These are phyloP conservation scores for Austroboletus eburneus DNA, from an alignment of 768 basidiomycete genomes.

Conservation along the genomic window DNA sequence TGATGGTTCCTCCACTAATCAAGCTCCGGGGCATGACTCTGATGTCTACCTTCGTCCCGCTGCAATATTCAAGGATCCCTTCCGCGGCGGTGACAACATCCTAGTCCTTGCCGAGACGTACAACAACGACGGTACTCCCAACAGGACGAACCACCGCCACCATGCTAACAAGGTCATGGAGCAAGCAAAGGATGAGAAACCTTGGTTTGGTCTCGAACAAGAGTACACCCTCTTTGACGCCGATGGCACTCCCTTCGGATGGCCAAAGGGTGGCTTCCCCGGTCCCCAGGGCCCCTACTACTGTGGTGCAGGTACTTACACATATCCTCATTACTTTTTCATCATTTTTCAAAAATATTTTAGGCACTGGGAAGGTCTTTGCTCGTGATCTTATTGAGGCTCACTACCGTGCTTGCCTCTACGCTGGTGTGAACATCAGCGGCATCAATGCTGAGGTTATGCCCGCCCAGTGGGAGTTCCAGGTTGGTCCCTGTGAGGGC, in stretches of 20 bases:
- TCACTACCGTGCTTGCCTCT: constrained; percentile 96
- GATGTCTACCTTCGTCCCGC: constrained; percentile 98
- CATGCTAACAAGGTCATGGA: constrained; percentile 96
- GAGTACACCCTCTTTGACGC: constrained; percentile 97
- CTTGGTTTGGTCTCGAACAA: constrained; percentile 99
- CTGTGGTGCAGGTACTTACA: constrained; percentile 83
- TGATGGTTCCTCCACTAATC: constrained; percentile 96
- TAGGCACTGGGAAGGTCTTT: constrained; percentile 95
- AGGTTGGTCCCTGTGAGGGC: constrained; percentile 97
- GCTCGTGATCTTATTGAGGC: constrained; percentile 99
- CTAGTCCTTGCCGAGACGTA: constrained; percentile 96
- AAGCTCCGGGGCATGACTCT: constrained; percentile 93
- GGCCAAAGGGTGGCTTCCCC: constrained; percentile 99
- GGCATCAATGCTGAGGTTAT: constrained; percentile 99
- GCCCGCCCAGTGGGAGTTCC: constrained; percentile 99
- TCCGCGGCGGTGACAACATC: constrained; percentile 98
- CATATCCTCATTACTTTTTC: not conserved
- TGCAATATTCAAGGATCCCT: constrained; percentile 97
- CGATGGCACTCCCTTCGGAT: constrained; percentile 86
- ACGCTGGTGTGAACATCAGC: constrained; percentile 94
- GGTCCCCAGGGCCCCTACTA: constrained; percentile 99
- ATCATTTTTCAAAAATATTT: constrained; percentile 8
- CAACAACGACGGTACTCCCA: constrained; percentile 98
- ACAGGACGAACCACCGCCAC: constrained; percentile 94
- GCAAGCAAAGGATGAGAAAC: constrained; percentile 67